Percentiles rank a stretch among this genome's conserved stretches.
phyloP scores from a whole-genome alignment of 2,329 filamentous ascomycete species.

The Neonectria sp. region DNA sequence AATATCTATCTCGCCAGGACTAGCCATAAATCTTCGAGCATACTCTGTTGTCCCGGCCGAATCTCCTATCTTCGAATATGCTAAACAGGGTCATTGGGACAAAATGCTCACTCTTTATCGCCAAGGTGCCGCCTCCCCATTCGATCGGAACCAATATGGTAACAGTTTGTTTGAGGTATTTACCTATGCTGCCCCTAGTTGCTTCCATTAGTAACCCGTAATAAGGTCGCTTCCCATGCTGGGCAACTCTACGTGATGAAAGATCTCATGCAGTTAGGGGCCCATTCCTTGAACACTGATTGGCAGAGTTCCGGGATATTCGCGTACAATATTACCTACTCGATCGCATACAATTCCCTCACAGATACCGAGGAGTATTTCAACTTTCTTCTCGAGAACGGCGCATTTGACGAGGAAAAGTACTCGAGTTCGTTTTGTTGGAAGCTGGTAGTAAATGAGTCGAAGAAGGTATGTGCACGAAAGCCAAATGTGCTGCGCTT shows the following conservation, averaged over 20 bases:
- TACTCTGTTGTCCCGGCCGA: background rate
- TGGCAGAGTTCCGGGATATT: too few species aligned
- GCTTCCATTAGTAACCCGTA: background rate
- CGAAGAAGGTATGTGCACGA: background rate
- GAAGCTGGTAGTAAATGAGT: rapidly evolving
- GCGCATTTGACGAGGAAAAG: background rate
- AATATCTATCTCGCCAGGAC: background rate
- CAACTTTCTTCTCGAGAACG: background rate
- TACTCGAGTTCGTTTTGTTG: background rate
- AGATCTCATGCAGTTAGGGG: background rate
- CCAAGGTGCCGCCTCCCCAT: background rate
- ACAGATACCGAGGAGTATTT: background rate
- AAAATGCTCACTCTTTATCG: background rate
- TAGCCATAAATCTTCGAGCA: background rate
- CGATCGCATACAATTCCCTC: background rate
- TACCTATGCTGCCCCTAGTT: background rate
- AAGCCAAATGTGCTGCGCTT: background rate
- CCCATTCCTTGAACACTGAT: too few species aligned
- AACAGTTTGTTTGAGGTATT: background rate
- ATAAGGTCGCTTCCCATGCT: rapidly evolving
- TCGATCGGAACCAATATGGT: background rate
- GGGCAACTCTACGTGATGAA: background rate
- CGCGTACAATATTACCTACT: too few species aligned
- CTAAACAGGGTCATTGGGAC: background rate
- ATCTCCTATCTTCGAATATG: background rate